Evolutionary conservation across 176 grass and related monocot genomes (phyloP).

Genomic region (Avena atlantica): DNA sequence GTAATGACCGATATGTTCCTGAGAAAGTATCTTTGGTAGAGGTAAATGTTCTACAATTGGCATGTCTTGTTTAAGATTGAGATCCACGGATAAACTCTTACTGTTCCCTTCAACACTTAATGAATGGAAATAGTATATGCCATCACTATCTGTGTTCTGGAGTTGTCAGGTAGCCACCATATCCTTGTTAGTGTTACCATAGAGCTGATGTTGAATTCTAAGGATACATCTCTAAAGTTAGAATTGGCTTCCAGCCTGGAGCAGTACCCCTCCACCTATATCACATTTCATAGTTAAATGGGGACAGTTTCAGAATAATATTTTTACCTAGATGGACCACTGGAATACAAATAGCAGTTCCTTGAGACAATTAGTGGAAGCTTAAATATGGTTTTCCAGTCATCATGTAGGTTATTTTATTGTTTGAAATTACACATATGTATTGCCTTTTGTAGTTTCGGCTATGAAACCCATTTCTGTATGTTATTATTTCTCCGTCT

Average conservation of each 20-base stretch:
- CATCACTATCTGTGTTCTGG: not conserved
- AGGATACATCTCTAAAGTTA: not conserved
- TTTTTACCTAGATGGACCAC: not conserved
- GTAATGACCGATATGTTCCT: constrained; percentile 81
- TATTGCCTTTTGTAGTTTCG: not conserved
- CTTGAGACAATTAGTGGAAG: not conserved
- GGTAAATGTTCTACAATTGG: constrained; percentile 47
- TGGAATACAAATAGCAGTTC: not conserved
- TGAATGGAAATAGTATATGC: constrained; percentile 29
- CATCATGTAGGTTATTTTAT: not conserved
- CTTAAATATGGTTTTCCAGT: constrained; percentile 6
- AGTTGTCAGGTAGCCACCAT: not conserved
- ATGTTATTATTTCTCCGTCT: constrained; percentile 19
- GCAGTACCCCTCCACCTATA: not conserved
- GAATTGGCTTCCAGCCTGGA: constrained; percentile 5
- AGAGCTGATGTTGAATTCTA: not conserved
- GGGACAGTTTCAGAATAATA: not conserved
- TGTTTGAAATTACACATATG: constrained; percentile 7
- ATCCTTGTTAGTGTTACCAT: too few species aligned
- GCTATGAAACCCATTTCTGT: not conserved
- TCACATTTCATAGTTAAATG: constrained; percentile 31
- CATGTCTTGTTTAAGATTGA: not conserved
- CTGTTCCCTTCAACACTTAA: not conserved
- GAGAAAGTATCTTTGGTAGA: constrained; percentile 82
- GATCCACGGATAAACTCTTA: constrained; percentile 20